Conservation (phyloP, 139 green algal species). For the Micractinium sp. region DNA sequence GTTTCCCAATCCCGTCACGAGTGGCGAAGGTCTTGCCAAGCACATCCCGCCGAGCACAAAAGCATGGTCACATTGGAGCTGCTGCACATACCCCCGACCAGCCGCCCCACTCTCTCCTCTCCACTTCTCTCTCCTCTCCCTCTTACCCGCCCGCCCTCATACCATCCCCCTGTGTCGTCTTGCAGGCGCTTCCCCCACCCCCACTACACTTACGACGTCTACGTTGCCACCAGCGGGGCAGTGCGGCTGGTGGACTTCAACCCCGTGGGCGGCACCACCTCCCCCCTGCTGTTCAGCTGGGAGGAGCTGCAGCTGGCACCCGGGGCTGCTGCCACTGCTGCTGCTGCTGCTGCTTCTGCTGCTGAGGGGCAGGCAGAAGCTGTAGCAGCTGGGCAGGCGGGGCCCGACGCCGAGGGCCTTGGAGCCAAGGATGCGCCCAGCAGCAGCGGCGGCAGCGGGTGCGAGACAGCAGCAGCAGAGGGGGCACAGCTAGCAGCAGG, state of each 20-base stretch:
- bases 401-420: too few species aligned
- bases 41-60: too few species aligned
- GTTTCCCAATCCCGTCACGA: too few species aligned
- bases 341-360: neutral
- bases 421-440: neutral
- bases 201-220: slow-evolving; percentile 81
- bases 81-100: too few species aligned
- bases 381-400: too few species aligned
- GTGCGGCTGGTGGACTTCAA: slow-evolving; percentile 94
- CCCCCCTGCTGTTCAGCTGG: slow-evolving; percentile 91
- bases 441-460: neutral
- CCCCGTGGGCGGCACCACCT: slow-evolving; percentile 76
- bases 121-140: too few species aligned
- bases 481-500: neutral
- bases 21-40: too few species aligned
- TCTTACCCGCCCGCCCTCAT: neutral
- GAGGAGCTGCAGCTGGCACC: slow-evolving; percentile 58
- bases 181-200: slow-evolving; percentile 52
- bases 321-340: too few species aligned
- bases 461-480: neutral
- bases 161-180: neutral
- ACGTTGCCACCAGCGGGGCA: slow-evolving; percentile 66
- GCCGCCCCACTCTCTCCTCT: neutral
- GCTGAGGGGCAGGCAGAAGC: neutral
- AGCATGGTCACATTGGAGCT: too few species aligned